A percentile compares a stretch with the other conserved stretches of the same genome.
phyloP scores from a whole-genome alignment of 225 moss, liverwort and hornwort genomes.

The Takakia lepidozioides region DNA sequence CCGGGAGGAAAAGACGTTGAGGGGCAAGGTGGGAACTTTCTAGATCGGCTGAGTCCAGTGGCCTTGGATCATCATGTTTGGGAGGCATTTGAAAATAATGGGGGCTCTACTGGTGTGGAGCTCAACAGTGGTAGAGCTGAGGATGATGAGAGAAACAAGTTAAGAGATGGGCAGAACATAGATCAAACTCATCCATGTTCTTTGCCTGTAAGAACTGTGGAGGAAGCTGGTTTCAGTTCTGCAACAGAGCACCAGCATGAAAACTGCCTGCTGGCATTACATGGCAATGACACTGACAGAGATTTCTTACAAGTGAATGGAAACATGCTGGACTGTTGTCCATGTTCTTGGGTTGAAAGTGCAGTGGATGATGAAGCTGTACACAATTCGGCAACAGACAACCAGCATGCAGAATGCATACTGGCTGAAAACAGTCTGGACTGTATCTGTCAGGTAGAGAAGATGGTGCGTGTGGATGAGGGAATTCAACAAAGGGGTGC shows the following conservation, averaged over 20 bases:
- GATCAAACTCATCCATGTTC: constrained; percentile 1
- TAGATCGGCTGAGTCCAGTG: constrained; percentile 25
- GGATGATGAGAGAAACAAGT: constrained; percentile 12
- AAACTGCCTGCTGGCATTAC: too few relatives aligned
- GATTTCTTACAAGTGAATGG: too few relatives aligned
- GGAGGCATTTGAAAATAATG: constrained; percentile 9
- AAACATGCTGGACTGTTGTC: too few relatives aligned
- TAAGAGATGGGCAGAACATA: constrained; percentile 7
- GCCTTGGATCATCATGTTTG: neutral
- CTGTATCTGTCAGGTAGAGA: constrained; percentile 8
- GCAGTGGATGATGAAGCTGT: neutral
- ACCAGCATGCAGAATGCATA: constrained; percentile 12
- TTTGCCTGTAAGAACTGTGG: neutral
- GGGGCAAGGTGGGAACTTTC: constrained; percentile 17
- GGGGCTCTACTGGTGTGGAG: constrained; percentile 7
- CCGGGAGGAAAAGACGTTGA: constrained; percentile 6
- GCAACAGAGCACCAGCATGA: too few relatives aligned
- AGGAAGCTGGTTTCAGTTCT: too few relatives aligned
- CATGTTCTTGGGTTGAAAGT: too few relatives aligned
- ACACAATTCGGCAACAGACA: neutral
- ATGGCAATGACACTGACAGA: too few relatives aligned
- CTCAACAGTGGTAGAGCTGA: constrained; percentile 12
- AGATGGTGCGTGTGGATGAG: constrained; percentile 13
- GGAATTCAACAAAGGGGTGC: constrained; percentile 7
- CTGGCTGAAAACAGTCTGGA: constrained; percentile 11